phyloP scores from a whole-genome alignment of 371 early-diverging fungal genomes.

The Caulochytrium protostelioides region DNA sequence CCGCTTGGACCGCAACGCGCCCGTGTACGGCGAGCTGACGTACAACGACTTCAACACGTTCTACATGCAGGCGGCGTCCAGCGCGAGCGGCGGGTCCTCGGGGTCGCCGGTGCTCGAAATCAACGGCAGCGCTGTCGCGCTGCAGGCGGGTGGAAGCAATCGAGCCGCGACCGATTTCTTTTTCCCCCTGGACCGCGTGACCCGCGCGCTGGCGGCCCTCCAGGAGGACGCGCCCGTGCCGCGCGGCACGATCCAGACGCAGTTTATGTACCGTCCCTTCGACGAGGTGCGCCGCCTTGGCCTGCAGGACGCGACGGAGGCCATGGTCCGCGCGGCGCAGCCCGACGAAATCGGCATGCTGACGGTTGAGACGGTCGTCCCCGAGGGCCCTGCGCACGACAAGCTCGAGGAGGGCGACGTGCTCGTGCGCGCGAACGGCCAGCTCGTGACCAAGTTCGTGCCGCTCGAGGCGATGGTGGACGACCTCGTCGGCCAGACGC shows the following conservation, averaged over 20 bases:
- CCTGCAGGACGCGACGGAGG: conserved; percentile 36
- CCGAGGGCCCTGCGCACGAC: conserved; percentile 54
- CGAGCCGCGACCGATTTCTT: conserved; percentile 75
- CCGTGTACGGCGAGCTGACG: conserved; percentile 21
- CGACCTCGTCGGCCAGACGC: conserved; percentile 29
- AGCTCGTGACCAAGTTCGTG: conserved; percentile 61
- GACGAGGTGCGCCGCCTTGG: conserved; percentile 25
- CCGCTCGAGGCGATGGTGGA: conserved; percentile 54
- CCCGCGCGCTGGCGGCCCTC: conserved; percentile 49
- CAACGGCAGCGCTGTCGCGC: conserved; percentile 74
- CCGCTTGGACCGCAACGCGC: conserved; percentile 63
- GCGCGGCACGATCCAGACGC: conserved; percentile 73
- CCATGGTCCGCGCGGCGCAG: conserved; percentile 35
- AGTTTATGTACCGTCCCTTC: conserved; percentile 27
- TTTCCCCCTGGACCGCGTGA: conserved; percentile 52
- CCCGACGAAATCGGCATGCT: conserved; percentile 74
- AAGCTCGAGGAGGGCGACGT: conserved; percentile 71
- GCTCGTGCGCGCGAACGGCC: conserved; percentile 48
- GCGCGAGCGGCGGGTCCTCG: conserved; percentile 30
- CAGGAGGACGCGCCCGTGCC: conserved; percentile 43
- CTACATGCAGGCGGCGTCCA: conserved; percentile 25
- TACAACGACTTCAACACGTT: conserved; percentile 33
- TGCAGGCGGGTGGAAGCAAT: conserved; percentile 48
- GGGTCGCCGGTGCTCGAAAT: conserved; percentile 85
- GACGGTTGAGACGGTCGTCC: conserved; percentile 55